Evolutionary conservation across 1,284 basidiomycete species (phyloP).

Genomic region (Heliocybe sulcata): DNA sequence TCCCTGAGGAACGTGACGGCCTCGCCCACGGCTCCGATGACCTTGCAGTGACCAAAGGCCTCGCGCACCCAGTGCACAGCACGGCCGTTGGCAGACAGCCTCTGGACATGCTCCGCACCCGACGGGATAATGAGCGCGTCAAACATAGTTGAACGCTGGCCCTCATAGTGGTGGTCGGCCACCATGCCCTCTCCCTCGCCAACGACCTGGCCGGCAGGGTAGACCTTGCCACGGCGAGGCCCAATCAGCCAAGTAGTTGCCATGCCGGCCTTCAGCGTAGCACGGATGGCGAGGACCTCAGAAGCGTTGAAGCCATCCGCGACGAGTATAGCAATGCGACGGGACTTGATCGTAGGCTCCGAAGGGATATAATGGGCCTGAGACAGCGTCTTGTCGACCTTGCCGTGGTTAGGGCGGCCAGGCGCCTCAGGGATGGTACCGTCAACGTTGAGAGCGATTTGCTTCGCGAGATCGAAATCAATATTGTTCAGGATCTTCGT

Average conservation of each 20-base stretch:
- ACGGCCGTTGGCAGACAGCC: conserved; percentile 47
- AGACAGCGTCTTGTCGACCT: conserved; percentile 46
- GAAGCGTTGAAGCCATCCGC: conserved; percentile 64
- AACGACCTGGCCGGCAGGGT: conserved; percentile 28
- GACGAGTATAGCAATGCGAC: conserved; percentile 69
- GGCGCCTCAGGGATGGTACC: conserved; percentile 45
- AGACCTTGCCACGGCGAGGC: conserved; percentile 54
- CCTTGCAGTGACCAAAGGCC: conserved; percentile 74
- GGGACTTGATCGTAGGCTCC: conserved; percentile 55
- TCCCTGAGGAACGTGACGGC: conserved; percentile 44
- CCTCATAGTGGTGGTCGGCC: conserved; percentile 69
- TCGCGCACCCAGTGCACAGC: conserved; percentile 69
- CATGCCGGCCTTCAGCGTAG: conserved; percentile 40
- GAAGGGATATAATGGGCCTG: conserved; percentile 53
- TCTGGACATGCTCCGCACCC: conserved; percentile 46
- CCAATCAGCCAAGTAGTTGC: conserved; percentile 66
- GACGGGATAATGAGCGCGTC: conserved; percentile 73
- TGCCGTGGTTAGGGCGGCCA: conserved; percentile 46
- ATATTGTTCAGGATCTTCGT: conserved; percentile 62
- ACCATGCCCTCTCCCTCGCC: conserved; percentile 28
- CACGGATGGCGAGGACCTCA: conserved; percentile 51
- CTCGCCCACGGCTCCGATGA: conserved; percentile 69
- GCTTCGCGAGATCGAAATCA: conserved; percentile 60
- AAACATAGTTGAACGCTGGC: conserved; percentile 73
- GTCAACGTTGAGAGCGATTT: conserved; percentile 59